These are phyloP conservation scores for Magnaporthiopsis rhizophila DNA, from an alignment of 2,329 filamentous ascomycete species.

Conservation along the genomic window DNA sequence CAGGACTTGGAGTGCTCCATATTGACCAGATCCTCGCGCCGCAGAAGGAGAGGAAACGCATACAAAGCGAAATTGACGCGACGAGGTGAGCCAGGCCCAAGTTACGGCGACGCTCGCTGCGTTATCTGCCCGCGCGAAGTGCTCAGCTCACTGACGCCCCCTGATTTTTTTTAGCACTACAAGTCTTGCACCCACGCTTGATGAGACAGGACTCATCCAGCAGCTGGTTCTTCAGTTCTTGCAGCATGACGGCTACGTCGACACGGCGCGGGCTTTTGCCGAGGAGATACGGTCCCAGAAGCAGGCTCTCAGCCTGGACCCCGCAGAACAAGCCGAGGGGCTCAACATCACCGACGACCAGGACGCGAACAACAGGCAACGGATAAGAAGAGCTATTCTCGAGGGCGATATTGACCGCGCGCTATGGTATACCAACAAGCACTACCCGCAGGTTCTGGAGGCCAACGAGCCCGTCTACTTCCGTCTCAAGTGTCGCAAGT, in stretches of 20 bases:
- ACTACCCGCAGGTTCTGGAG: conserved; percentile 72
- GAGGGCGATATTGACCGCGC: conserved; percentile 89
- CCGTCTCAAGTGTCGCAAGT: conserved; percentile 79
- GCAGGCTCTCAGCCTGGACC: conserved; percentile 55
- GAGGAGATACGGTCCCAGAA: conserved; percentile 72
- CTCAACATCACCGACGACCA: conserved; percentile 71
- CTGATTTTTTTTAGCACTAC: conserved; percentile 36
- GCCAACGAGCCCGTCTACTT: conserved; percentile 83
- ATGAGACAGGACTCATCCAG: conserved; percentile 74
- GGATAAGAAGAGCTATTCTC: conserved; percentile 79
- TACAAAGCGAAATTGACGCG: conserved; percentile 51
- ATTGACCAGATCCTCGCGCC: background rate
- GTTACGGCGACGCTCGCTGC: no score
- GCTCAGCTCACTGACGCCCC: background rate
- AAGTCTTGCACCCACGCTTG: conserved; percentile 52
- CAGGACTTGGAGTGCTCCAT: background rate
- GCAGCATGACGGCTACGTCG: conserved; percentile 90
- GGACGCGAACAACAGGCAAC: conserved; percentile 79
- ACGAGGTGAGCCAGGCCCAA: conserved; percentile 27
- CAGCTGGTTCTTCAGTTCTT: conserved; percentile 81
- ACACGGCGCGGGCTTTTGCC: conserved; percentile 83
- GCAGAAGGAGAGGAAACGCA: conserved; percentile 51
- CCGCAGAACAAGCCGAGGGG: conserved; percentile 42
- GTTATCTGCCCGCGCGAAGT: no score
- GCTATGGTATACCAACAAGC: conserved; percentile 68